These are phyloP conservation scores for Fusarium pseudocircinatum DNA, from an alignment of 2,329 filamentous ascomycete genomes.

Conservation along the genomic window DNA sequence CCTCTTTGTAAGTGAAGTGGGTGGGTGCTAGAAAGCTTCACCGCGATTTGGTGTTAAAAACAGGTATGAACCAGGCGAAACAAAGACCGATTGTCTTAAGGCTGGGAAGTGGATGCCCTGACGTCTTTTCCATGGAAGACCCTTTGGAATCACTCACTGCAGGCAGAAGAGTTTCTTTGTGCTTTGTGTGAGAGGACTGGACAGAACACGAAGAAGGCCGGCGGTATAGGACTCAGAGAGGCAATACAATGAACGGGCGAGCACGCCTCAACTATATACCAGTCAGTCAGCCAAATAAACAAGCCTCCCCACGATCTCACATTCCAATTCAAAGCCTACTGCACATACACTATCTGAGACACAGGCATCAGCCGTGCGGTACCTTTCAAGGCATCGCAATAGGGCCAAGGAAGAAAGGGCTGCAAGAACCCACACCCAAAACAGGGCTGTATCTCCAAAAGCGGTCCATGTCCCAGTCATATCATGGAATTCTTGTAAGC, in stretches of 20 bases:
- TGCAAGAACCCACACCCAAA: constrained; percentile 31
- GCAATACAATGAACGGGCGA: constrained; percentile 7
- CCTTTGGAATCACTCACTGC: constrained; percentile 37
- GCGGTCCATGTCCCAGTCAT: constrained; percentile 35
- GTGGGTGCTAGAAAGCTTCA: constrained; percentile 21
- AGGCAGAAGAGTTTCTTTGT: constrained; percentile 22
- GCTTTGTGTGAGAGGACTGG: constrained; percentile 1
- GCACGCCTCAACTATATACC: constrained; percentile 35
- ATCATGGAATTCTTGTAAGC: constrained; percentile 33
- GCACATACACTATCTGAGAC: constrained; percentile 20
- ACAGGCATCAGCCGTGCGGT: constrained; percentile 29
- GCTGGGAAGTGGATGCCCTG: constrained; percentile 30
- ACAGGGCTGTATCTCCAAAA: constrained; percentile 32
- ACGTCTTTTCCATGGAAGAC: constrained; percentile 33
- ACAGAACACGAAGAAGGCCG: constrained; percentile 27
- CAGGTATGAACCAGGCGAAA: constrained; percentile 29
- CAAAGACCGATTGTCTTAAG: constrained; percentile 36
- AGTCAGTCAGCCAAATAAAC: constrained; percentile 2
- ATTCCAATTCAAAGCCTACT: constrained; percentile 27
- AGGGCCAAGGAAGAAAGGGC: constrained; percentile 16
- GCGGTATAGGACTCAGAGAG: constrained; percentile 12
- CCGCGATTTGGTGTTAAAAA: constrained; percentile 30
- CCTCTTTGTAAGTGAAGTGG: constrained; percentile 33
- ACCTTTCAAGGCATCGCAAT: constrained; percentile 23
- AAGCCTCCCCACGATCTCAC: constrained; percentile 19